Base-by-base conservation (phyloP, 2,329 filamentous ascomycete species). In the Thermoascus crustaceus region DNA sequence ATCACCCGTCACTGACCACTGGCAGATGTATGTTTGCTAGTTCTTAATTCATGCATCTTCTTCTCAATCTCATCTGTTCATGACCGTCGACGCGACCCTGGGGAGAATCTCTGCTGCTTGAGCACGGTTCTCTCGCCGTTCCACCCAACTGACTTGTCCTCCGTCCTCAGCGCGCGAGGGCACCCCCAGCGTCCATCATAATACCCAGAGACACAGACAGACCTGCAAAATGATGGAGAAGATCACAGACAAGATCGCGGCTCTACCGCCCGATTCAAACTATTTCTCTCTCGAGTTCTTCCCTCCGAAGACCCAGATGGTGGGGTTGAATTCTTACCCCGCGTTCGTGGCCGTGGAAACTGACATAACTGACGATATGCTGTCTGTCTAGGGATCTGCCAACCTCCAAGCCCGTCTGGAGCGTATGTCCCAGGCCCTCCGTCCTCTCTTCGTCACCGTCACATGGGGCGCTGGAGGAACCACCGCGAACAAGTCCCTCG, bases 241-340 rank as follows among this genome's bases (percentile, higher is more conserved):
- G 66, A 88, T 95, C 58, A 94, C 86, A 44, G 83, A 93, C 72
- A 94, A 94, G 72, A 89, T 96, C 57, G 84, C 85, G 65, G 85
- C 86, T 42, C 68, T 98, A 67, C 84, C 85, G 61, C 75, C 81
- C 45, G 78, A 85, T 62, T 76, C 77, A 46, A 79, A 76, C 58
- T 96, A 91, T 71, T 94, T 94, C 66, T 96, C 91, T 31, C 81
- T 96, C 64, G 91, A 98, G 68, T 98, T 98, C 77, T 98, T 98
- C 68, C 91, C 91, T 48, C 91, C 91, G 44, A 98, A 96, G 71
- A 98, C 91, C 30, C 74, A 82, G 42, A 94, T 94, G 80, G 75
- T 76, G 54, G 51, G 63, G 52, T 53, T 38, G 7, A 47, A 13
- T 10, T 29, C 25, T 14, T 27, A 47, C 50, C 46, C 47, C 52